Base-by-base conservation (phyloP, 306 rosid genomes). In the Citrullus mucosospermus region DNA sequence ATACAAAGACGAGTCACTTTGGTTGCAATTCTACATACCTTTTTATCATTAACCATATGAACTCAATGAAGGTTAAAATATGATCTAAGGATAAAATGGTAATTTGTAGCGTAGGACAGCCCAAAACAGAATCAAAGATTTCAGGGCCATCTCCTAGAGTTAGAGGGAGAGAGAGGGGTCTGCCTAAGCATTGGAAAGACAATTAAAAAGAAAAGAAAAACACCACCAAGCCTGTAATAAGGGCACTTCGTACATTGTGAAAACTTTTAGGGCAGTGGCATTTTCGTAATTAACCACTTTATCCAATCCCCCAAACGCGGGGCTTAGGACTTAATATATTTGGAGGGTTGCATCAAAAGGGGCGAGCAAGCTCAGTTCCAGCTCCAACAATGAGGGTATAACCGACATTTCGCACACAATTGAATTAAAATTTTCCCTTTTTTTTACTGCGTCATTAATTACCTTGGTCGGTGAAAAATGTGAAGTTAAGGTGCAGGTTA, bases 211-310 rank as follows among this genome's bases (percentile, higher is more conserved):
- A 48, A 46, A 87, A 0, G 28, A 25, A 25, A 86, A 86, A 86
- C 82, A 81, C 81, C 75, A 71, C 32, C 9, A 46, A 44, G 70
- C 13, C 60, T 25, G 53, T 32, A 48, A 48, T 30, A 84, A 72
- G 90, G 78, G 81, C 53, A 81, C 95, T 86, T 90, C 80, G 97
- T 88, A 84, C 86, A 86, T 80, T 85, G 96, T 88, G 93, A 90
- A 92, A 92, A 86, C 78, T 86, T 78, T 55, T 4, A 43, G 56
- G 75, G 75, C 3, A 38, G 30, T 18, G 75, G 75, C 75, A 3
- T 68, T 68, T 43, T 3, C 9, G 55, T 68, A 68, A 68, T 43
- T 67, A 39, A 18, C 15, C 10, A 15, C 17, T 39, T 68, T 39
- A 55, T 34, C 53, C 9, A 34, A 57, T 5, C 43, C 76, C 56